These are phyloP conservation scores for Puya raimondii DNA, from an alignment of 176 grass and related monocot species.

Conservation along the genomic window DNA sequence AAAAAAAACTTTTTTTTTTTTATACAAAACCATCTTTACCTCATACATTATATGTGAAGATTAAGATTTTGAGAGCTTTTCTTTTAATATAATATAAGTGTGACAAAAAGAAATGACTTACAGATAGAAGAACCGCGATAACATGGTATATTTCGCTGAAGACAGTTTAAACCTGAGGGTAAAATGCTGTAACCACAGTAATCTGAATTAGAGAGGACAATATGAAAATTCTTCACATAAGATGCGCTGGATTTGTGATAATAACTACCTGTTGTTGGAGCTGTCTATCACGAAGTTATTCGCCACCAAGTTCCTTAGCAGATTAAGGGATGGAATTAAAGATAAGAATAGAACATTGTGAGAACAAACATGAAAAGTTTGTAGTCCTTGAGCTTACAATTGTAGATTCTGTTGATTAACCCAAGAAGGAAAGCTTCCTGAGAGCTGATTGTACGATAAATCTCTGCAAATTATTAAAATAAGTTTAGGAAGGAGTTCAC, in stretches of 20 bases:
- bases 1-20: too few species aligned
- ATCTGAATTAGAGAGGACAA: not conserved
- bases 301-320: constrained; percentile 70
- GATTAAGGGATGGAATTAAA: constrained; percentile 10
- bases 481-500: constrained; percentile 15
- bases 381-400: constrained; percentile 41
- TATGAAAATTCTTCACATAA: not conserved
- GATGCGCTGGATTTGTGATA: not conserved
- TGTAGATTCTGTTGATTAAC: constrained; percentile 39
- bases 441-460: constrained; percentile 85
- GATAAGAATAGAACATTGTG: not conserved
- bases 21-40: too few species aligned
- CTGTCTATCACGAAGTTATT: constrained; percentile 56
- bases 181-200: constrained; percentile 31
- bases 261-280: constrained; percentile 54
- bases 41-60: too few species aligned
- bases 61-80: too few species aligned
- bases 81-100: not conserved
- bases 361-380: not conserved
- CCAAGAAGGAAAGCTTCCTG: constrained; percentile 82
- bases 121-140: constrained; percentile 41
- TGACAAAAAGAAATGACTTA: constrained; percentile 20
- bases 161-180: constrained; percentile 44
- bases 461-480: constrained; percentile 37
- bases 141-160: constrained; percentile 55